Evolutionary conservation across 2,329 filamentous ascomycete species (phyloP), one percentile per base, ranked within the genome.

Genomic region (Phaeosphaeriaceae sp.): DNA sequence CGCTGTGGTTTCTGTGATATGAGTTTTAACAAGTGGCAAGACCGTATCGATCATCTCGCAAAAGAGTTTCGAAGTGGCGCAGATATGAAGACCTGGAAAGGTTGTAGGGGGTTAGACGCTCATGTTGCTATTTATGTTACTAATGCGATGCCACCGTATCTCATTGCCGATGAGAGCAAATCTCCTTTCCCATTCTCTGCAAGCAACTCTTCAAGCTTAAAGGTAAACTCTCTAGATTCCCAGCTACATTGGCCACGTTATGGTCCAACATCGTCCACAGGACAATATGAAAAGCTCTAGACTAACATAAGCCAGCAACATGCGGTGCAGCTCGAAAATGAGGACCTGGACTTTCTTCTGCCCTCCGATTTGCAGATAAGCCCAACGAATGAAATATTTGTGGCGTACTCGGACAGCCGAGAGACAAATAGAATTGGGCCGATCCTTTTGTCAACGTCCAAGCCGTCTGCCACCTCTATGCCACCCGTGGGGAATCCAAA

Each of bases 41-140:
- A 78, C 43, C 74, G 82, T 3, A 68, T 75, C 5, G 79, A 83
- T 47, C 82, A 84, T 58, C 52, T 84, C 6, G 78, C 80, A 0
- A 77, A 77, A 16, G 81, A 84, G 61, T 84, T 83, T 67, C 79
- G 79, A 42, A 74, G 77, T 30, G 81, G 82, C 0, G 74, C 72
- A 5, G 72, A 73, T 23, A 84, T 84, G 81, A 72, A 71, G 21
- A 72, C 80, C 30, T 84, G 82, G 82, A 78, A 77, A 42, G 81
- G 82, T 3, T 82, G 80, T 56, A 75, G 82, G 60, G 82, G 81
- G 3, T 63, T 84, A 4, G 77, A 79, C 48, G 67, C 76, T 8
- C 70, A 74, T 17, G 74, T 81, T 9, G 78, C 78, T 6, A 72
- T 76, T 3, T 74, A 77, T 35, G 78, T 81, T 43, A 77, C 76